Evolutionary conservation across 805 yeast genomes (phyloP), one percentile per base, ranked within the genome.

Genomic region (Nakazawaea anatomiae): DNA sequence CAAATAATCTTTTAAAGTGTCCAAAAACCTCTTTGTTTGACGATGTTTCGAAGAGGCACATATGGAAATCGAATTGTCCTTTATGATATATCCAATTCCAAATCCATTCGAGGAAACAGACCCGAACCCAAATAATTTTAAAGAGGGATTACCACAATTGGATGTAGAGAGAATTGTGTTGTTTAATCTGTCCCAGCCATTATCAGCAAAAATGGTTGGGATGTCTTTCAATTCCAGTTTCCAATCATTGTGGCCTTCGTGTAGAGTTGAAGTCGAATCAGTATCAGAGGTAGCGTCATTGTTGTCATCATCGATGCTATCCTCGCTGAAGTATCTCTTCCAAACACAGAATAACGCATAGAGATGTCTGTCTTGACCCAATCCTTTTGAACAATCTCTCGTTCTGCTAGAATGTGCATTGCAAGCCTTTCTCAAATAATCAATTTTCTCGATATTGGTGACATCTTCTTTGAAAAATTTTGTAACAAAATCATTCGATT

Each of bases 281-380:
- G 65, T 54, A 25, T 57, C 58, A 25, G 64, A 68, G 6, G 25
- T 18, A 3, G 6, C 3, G 10, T 58, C 61, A 41, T 54, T 9
- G 32, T 51, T 54, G 46, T 59, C 65, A 18, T 54, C 56, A 7
- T 53, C 54, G 12, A 38, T n/a, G 46, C 47, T 58, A 63, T 62
- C 60, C 35, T 57, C 63, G 53, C 64, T 62, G 51, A 70, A 72
- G 55, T 81, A 83, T 55, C 86, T 66, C 61, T 87, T 86, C 96
- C 96, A 90, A 56, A 88, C 84, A 60, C 94, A 87, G 62, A 86
- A 88, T 43, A 90, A 71, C 0, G 96, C 97, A 67, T 85, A 90
- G 51, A 90, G 70, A 64, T 90, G 96, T 60, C 97, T 81, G 64
- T 90, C 97, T 59, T 88, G 95, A n/a, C 97, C 97, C 46, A 82